phyloP scores from a whole-genome alignment of 768 basidiomycete genomes.

The Tylopilus vinaceipallidus region DNA sequence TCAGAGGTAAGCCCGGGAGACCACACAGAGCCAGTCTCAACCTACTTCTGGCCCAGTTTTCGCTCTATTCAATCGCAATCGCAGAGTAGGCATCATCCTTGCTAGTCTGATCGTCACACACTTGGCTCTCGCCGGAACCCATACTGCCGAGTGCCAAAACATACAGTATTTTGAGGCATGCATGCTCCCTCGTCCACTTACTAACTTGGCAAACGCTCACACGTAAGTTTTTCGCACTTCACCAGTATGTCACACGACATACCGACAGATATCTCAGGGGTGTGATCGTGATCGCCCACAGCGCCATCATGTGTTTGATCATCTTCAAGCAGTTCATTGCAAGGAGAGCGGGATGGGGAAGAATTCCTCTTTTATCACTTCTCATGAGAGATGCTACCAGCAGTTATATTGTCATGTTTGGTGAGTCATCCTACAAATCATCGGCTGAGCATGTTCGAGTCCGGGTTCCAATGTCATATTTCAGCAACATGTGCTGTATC shows the following conservation, averaged over 20 bases:
- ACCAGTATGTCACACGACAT: background rate
- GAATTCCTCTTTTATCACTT: slow-evolving; percentile 39
- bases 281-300: slow-evolving; percentile 33
- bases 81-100: slow-evolving; percentile 23
- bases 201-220: background rate
- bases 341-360: slow-evolving; percentile 39
- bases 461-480: background rate
- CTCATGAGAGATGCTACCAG: slow-evolving; percentile 47
- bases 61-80: slow-evolving; percentile 36
- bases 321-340: slow-evolving; percentile 35
- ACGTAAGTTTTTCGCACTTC: slow-evolving; percentile 15
- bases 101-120: slow-evolving; percentile 11
- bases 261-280: slow-evolving; percentile 7
- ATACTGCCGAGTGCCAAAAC: too few species aligned
- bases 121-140: slow-evolving; percentile 11
- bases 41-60: slow-evolving; percentile 10
- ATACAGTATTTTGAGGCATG: slow-evolving; percentile 13
- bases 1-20: slow-evolving; percentile 20
- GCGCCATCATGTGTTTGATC: slow-evolving; percentile 39
- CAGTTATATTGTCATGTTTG: slow-evolving; percentile 40
- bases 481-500: slow-evolving; percentile 1
- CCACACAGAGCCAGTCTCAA: background rate
- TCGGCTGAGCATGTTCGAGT: background rate
- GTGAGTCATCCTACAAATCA: slow-evolving; percentile 23
- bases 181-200: slow-evolving; percentile 22